phyloP scores from a whole-genome alignment of 2,329 filamentous ascomycete species.

The Aspergillus pseudoterreus region DNA sequence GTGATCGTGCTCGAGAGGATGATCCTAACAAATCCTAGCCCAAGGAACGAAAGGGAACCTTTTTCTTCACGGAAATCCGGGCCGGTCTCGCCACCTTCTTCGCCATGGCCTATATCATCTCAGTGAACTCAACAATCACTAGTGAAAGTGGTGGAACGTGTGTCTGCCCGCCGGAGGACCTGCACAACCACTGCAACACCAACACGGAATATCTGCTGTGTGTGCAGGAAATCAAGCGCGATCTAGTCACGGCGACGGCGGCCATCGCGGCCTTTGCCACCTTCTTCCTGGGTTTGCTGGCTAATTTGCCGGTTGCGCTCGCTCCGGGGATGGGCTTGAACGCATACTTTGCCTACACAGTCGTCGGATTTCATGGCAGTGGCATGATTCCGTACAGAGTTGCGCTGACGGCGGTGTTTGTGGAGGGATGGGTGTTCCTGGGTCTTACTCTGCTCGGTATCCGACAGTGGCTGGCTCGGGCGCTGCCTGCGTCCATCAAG shows the following conservation, averaged over 20 bases:
- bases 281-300: slow-evolving; percentile 80
- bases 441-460: slow-evolving; percentile 74
- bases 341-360: slow-evolving; percentile 79
- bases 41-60: slow-evolving; percentile 67
- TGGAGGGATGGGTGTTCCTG: slow-evolving; percentile 83
- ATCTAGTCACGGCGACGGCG: slow-evolving; percentile 79
- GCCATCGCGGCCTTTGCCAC: slow-evolving; percentile 74
- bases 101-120: slow-evolving; percentile 81
- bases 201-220: slow-evolving; percentile 45
- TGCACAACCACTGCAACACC: slow-evolving; percentile 45
- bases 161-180: slow-evolving; percentile 57
- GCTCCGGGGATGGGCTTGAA: slow-evolving; percentile 80
- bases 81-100: slow-evolving; percentile 77
- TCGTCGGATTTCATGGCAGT: slow-evolving; percentile 72
- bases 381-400: slow-evolving; percentile 70
- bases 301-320: slow-evolving; percentile 72
- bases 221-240: slow-evolving; percentile 62
- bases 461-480: slow-evolving; percentile 82
- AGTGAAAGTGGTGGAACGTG: slow-evolving; percentile 72
- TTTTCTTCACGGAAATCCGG: slow-evolving; percentile 79
- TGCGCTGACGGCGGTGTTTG: slow-evolving; percentile 81
- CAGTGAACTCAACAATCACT: slow-evolving; percentile 64
- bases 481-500: slow-evolving; percentile 80
- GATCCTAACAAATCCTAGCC: slow-evolving; percentile 42
- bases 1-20: neutral